Percentiles rank a stretch among this genome's conserved stretches.
Conservation (phyloP, 2,329 filamentous ascomycete species). For the Nigrospora oryzae region DNA sequence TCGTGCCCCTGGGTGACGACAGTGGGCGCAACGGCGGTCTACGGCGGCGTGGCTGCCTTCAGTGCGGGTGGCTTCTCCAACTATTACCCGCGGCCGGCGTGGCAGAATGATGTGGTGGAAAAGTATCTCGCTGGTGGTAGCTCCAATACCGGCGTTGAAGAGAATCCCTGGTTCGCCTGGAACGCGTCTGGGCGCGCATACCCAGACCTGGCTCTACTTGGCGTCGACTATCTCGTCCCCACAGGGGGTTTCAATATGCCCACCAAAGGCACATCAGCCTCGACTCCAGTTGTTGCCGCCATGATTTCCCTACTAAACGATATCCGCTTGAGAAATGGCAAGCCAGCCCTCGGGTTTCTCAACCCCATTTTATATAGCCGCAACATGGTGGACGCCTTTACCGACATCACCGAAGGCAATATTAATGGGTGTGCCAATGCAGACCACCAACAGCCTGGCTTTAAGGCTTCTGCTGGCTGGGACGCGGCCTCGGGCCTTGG, state of each 20-base stretch:
- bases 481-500: conserved; percentile 43
- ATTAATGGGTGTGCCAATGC: conserved; percentile 30
- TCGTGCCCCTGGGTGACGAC: conserved; percentile 29
- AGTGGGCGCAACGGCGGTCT: conserved; percentile 12
- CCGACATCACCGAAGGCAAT: conserved; percentile 31
- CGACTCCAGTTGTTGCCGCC: conserved; percentile 44
- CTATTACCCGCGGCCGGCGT: conserved; percentile 35
- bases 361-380: conserved; percentile 38
- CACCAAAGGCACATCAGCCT: conserved; percentile 28
- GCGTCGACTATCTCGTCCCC: conserved; percentile 26
- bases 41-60: conserved; percentile 6
- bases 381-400: conserved; percentile 25
- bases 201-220: conserved; percentile 43
- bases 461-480: conserved; percentile 34
- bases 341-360: conserved; percentile 42
- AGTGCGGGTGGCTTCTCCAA: conserved; percentile 40
- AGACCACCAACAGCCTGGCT: conserved; percentile 26
- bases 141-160: neutral
- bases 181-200: conserved; percentile 33
- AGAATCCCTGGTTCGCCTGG: conserved; percentile 5
- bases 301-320: conserved; percentile 49
- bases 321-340: conserved; percentile 37
- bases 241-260: conserved; percentile 20
- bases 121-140: neutral
- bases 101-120: conserved; percentile 21